phyloP scores from a whole-genome alignment of 441 rosid genomes.

The Aleurites moluccanus region DNA sequence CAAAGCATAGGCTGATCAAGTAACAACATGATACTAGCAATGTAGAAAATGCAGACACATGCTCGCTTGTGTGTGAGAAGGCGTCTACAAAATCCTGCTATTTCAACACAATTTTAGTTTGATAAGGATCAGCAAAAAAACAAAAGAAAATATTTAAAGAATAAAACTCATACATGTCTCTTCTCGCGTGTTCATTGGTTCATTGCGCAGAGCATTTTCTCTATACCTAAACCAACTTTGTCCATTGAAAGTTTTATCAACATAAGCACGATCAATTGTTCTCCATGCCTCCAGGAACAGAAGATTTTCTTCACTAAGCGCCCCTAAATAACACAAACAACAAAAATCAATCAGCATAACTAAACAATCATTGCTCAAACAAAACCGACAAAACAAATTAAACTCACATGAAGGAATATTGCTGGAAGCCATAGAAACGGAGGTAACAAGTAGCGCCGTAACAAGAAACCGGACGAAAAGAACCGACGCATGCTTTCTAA shows the following conservation, averaged over 20 bases:
- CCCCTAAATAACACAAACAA: constrained; percentile 45
- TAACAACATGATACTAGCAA: not conserved
- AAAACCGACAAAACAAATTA: not conserved
- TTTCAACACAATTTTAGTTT: not conserved
- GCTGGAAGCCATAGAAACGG: constrained; percentile 52
- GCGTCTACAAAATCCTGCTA: not conserved
- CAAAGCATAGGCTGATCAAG: not conserved
- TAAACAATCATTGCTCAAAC: constrained; percentile 4
- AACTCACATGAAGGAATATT: constrained; percentile 62
- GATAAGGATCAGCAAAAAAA: constrained; percentile 17
- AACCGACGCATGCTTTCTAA: constrained; percentile 41
- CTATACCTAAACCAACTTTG: constrained; percentile 98
- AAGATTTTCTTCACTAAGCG: constrained; percentile 71
- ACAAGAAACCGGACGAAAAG: constrained; percentile 42
- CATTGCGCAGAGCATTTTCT: constrained; percentile 84
- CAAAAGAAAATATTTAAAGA: not conserved
- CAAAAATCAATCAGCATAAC: constrained; percentile 5
- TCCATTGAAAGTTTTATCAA: constrained; percentile 89
- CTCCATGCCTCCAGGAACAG: constrained; percentile 96
- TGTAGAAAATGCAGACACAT: not conserved
- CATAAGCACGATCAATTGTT: constrained; percentile 86
- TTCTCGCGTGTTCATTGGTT: constrained; percentile 81
- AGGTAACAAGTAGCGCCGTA: constrained; percentile 49
- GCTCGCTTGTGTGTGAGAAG: not conserved
- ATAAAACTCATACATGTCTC: constrained; percentile 65